Evolutionary conservation across 2,329 filamentous ascomycete genomes (phyloP).

Genomic region (Verticillium longisporum): DNA sequence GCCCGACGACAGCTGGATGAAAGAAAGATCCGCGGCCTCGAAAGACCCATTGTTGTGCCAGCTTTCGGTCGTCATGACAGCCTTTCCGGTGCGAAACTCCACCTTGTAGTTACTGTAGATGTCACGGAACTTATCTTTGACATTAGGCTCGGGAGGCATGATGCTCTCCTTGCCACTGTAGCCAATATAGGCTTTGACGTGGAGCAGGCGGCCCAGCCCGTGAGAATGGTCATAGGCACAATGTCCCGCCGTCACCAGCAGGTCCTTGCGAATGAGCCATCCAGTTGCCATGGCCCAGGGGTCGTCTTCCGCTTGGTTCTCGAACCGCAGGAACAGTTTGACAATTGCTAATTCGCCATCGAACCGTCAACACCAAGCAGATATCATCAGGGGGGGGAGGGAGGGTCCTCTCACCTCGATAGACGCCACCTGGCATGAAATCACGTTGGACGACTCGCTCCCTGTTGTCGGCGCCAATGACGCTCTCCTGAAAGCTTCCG

Average conservation of each 20-base stretch:
- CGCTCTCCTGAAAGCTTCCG: neutral
- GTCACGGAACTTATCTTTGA: neutral
- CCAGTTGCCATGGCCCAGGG: conserved; percentile 15
- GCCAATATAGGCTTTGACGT: conserved; percentile 25
- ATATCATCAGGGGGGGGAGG: too few relatives aligned
- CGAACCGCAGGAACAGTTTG: conserved; percentile 8
- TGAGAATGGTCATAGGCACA: conserved; percentile 15
- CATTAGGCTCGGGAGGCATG: neutral
- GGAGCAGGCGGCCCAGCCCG: conserved; percentile 11
- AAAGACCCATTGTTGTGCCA: neutral
- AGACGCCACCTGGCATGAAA: neutral
- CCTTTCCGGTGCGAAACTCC: neutral
- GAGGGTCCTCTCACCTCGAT: neutral
- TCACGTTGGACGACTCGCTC: neutral
- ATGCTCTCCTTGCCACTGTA: conserved; percentile 15
- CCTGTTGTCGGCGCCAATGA: neutral
- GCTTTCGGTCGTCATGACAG: neutral
- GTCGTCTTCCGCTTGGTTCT: neutral
- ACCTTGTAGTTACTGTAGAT: neutral
- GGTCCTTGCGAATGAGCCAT: conserved; percentile 14
- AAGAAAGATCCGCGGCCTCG: neutral
- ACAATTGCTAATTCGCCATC: neutral
- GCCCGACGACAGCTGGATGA: neutral
- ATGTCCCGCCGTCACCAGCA: conserved; percentile 15
- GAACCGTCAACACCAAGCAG: too few relatives aligned